Evolutionary conservation across 2,329 filamentous ascomycete species (phyloP).

Genomic region (Tolypocladium tropicale): DNA sequence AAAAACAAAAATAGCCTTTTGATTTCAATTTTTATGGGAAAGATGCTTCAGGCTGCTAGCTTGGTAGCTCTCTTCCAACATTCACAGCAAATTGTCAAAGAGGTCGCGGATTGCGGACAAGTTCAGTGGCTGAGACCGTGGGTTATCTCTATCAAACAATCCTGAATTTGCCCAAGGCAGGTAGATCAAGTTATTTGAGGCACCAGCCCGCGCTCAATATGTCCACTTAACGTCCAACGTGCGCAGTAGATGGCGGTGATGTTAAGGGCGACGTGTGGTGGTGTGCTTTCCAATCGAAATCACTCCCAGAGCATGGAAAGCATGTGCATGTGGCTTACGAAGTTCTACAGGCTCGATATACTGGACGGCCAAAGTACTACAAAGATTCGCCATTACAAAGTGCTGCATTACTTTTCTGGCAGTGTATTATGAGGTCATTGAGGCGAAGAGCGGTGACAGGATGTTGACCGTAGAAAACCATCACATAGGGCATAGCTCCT

Average conservation of each 20-base stretch:
- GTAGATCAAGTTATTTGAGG: too few relatives aligned
- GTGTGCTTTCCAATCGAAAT: neutral
- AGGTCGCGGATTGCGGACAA: neutral
- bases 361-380: neutral
- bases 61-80: neutral
- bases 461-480: neutral
- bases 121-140: too few relatives aligned
- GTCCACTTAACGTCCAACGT: too few relatives aligned
- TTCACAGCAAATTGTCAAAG: neutral
- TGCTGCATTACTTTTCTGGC: neutral
- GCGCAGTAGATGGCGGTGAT: neutral
- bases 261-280: neutral
- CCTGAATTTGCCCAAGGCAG: too few relatives aligned
- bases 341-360: neutral
- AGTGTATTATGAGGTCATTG: neutral
- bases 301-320: too few relatives aligned
- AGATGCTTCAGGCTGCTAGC: neutral
- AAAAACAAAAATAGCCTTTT: neutral
- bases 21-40: neutral
- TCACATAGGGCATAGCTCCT: neutral
- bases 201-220: too few relatives aligned
- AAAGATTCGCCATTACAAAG: neutral
- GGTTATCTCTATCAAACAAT: too few relatives aligned
- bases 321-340: neutral
- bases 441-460: neutral